phyloP scores from a whole-genome alignment of 2,329 filamentous ascomycete genomes.

The Fusarium sp. region DNA sequence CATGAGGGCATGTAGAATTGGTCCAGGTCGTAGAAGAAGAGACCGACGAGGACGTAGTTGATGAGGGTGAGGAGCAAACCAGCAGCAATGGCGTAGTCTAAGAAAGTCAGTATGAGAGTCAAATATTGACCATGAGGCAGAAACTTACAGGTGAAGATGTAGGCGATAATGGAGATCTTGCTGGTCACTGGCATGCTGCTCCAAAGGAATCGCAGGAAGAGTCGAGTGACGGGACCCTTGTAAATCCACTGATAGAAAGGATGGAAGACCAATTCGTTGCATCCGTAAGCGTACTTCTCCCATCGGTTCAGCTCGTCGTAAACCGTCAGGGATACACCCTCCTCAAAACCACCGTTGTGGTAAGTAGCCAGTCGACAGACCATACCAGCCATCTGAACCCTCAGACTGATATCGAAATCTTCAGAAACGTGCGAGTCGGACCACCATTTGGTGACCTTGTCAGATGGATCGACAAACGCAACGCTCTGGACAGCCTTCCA shows the following conservation, averaged over 20 bases:
- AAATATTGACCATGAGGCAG: accelerated
- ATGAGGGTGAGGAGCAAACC: slow-evolving; percentile 72
- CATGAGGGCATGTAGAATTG: slow-evolving; percentile 76
- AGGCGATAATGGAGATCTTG: slow-evolving; percentile 77
- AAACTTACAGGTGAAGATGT: slow-evolving; percentile 68
- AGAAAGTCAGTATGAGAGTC: not conserved
- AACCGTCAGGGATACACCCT: slow-evolving; percentile 78
- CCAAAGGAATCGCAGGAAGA: slow-evolving; percentile 51
- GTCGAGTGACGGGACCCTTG: slow-evolving; percentile 71
- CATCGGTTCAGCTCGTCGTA: slow-evolving; percentile 78
- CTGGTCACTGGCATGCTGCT: slow-evolving; percentile 67
- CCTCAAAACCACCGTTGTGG: slow-evolving; percentile 76
- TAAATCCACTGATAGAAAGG: slow-evolving; percentile 70
- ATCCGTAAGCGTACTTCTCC: slow-evolving; percentile 80
- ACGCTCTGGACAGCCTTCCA: slow-evolving; percentile 61
- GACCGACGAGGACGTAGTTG: slow-evolving; percentile 80
- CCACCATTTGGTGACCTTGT: slow-evolving; percentile 75
- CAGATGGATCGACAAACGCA: slow-evolving; percentile 35
- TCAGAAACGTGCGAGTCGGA: slow-evolving; percentile 81
- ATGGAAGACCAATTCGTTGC: slow-evolving; percentile 77
- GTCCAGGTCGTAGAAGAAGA: slow-evolving; percentile 73
- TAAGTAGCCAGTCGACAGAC: slow-evolving; percentile 76
- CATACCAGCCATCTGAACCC: slow-evolving; percentile 75
- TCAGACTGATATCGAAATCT: slow-evolving; percentile 80
- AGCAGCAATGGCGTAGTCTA: slow-evolving; percentile 73